Conservation (phyloP, 805 yeast genomes). For the Starmerella vaccinii region DNA sequence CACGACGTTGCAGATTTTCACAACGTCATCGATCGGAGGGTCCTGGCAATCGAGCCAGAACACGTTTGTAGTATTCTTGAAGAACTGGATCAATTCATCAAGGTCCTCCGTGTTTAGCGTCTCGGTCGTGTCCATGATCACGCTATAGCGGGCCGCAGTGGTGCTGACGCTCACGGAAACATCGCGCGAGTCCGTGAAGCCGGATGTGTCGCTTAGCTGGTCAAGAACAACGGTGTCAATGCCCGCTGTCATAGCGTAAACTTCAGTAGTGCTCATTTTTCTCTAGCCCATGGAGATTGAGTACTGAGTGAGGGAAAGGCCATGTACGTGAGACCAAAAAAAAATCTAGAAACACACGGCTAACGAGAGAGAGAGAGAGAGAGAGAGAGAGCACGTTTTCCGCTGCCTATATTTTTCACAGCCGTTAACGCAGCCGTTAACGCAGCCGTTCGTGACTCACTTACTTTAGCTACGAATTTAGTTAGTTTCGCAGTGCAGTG, state of each 20-base stretch:
- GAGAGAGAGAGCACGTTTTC: no score
- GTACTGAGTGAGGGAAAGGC: not conserved
- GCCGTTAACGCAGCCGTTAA: no score
- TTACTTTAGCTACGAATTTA: not conserved
- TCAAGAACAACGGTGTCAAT: not conserved
- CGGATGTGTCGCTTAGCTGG: not conserved
- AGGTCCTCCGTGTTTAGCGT: not conserved
- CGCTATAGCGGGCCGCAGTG: not conserved
- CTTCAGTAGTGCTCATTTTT: constrained; percentile 1
- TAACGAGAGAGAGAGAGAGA: no score
- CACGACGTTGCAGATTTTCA: not conserved
- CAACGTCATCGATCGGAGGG: not conserved
- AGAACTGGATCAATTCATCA: not conserved
- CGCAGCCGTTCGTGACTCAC: not conserved
- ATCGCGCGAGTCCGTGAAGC: not conserved
- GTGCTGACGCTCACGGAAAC: not conserved
- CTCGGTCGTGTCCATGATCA: not conserved
- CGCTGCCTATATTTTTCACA: no score
- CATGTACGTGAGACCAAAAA: not conserved
- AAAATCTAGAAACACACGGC: not conserved
- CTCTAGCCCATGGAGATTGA: not conserved
- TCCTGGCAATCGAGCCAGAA: constrained; percentile 6
- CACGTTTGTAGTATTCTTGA: not conserved
- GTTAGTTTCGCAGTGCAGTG: not conserved
- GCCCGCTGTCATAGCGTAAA: not conserved